A percentile compares a stretch with the other conserved stretches of the same genome.
Conservation (phyloP, 2,329 filamentous ascomycete genomes). For the Hortaea werneckii region DNA sequence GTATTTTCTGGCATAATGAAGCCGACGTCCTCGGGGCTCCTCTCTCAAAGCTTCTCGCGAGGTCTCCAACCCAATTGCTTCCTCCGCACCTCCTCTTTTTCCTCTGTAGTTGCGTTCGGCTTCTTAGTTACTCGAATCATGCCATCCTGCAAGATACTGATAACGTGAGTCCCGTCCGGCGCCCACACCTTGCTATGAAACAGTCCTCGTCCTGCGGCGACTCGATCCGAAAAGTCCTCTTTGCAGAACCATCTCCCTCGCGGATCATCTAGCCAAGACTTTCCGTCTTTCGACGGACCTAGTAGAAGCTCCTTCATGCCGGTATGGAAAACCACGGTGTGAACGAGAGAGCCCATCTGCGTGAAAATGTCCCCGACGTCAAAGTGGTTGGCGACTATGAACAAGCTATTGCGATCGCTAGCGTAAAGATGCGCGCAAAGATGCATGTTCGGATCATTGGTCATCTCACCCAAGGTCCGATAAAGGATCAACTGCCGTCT, state of each 20-base stretch:
- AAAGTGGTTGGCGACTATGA: constrained; percentile 42
- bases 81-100: neutral
- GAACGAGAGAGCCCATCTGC: constrained; percentile 38
- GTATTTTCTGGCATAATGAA: too few relatives aligned
- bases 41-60: neutral
- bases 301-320: constrained; percentile 32
- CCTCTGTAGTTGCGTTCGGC: constrained; percentile 6
- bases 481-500: constrained; percentile 37
- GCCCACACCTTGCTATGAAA: constrained; percentile 40
- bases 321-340: constrained; percentile 40
- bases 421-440: constrained; percentile 49
- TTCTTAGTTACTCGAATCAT: constrained; percentile 27
- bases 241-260: constrained; percentile 38
- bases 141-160: constrained; percentile 41
- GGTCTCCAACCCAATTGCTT: neutral
- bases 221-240: constrained; percentile 38
- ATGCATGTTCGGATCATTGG: constrained; percentile 41
- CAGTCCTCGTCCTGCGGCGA: constrained; percentile 35
- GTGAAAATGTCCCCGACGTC: constrained; percentile 30
- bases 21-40: too few relatives aligned
- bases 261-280: constrained; percentile 20
- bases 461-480: constrained; percentile 30
- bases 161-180: constrained; percentile 33
- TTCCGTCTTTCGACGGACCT: constrained; percentile 4
- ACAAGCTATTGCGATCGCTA: constrained; percentile 46